Base-by-base conservation (phyloP, 1,284 basidiomycete genomes). In the Austroboletus rostrupii region DNA sequence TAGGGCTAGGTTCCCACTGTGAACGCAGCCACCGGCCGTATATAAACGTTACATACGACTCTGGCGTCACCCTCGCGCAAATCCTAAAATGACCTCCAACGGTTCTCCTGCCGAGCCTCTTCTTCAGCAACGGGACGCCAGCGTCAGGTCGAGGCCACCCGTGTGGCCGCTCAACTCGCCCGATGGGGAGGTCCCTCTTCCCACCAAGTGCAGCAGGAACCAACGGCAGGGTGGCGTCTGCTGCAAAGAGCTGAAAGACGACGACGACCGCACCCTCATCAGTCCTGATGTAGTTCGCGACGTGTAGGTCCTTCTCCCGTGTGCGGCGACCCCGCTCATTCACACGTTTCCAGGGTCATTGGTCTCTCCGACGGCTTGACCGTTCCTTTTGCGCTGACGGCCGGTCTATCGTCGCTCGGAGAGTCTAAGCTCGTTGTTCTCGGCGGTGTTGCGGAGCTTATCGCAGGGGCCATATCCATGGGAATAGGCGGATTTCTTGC, bases 401-500 rank as follows among this genome's bases (percentile, higher is more conserved):
- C 91, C 14, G 92, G 95, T 57, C 80, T 98, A 11, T 94, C 93
- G 1, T 92, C 90, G 2, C 80, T 97, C 17, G 94, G 95, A 43
- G 85, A 89, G 57, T 92, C 90, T 13, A 83, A 78, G 48, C 78
- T 97, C 33, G 95, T 97, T 59, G 90, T 97, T 42, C 77, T 97
- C 43, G 91, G 92, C 59, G 92, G 95, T 43, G 72, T 97, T 45
- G 91, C 95, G 26, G 92, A 97, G 68, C 84, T 97, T 56, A 90
- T 94, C 52, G 92, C 93, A 3, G 94, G 95, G n/a, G 90, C 93
- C 10, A 92, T 98, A 54, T 88, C 85, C 0, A 99, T 98, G 96
- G 95, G 95, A 53, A 90, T 98, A 44, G 96, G 96, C 50, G 96
- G 96, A 21, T 97, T 96, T 77, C 85, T 99, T 49, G 93, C 93